Conservation (phyloP, 169 alveolate genomes). For the Cryptosporidium xiaoi region DNA sequence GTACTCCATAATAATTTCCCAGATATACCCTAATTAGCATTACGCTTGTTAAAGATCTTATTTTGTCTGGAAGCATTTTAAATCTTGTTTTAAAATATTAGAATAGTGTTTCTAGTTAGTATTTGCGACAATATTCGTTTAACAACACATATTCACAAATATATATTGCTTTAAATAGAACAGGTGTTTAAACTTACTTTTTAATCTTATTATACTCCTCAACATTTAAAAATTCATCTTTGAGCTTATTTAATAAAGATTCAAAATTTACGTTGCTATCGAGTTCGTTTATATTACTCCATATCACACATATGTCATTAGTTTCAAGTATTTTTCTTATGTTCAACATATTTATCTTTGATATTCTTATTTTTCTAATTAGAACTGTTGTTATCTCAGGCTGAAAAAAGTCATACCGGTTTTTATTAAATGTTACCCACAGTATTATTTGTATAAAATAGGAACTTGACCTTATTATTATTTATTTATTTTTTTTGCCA, state of each 20-base stretch:
- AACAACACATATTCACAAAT: no score
- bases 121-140: no score
- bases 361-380: no score
- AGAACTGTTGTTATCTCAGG: no score
- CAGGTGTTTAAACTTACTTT: conserved; percentile 4
- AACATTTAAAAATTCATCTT: conserved; percentile 7
- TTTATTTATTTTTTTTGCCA: no score
- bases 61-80: conserved; percentile 19
- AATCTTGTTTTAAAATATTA: conserved; percentile 12
- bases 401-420: no score
- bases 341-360: no score
- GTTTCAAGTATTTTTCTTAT: background rate
- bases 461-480: no score
- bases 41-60: conserved; percentile 38
- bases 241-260: background rate
- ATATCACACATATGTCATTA: conserved; percentile 34
- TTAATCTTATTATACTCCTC: conserved; percentile 28
- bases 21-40: conserved; percentile 3
- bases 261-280: background rate
- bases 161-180: background rate
- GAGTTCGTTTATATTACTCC: conserved; percentile 38
- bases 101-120: no score
- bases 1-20: conserved; percentile 19
- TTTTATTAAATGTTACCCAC: no score
- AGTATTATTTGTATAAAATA: no score